Conservation (phyloP, 768 basidiomycete species). For the Cyathus striatus region DNA sequence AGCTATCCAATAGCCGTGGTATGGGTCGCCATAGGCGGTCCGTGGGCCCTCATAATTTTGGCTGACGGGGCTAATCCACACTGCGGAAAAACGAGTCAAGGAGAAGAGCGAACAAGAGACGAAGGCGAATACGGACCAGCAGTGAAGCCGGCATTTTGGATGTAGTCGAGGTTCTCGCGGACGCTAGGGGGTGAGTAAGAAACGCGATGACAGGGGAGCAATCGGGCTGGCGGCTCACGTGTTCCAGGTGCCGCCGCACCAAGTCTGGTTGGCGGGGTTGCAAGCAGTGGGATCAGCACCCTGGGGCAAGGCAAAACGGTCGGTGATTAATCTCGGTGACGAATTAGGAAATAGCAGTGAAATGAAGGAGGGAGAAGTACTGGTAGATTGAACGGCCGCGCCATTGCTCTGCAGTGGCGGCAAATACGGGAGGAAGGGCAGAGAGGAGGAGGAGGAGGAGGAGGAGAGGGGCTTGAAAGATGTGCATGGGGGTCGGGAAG, state of each 20-base stretch:
- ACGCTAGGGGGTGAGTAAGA: slow-evolving; percentile 31
- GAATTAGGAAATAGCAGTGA: neutral
- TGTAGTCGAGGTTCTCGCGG: slow-evolving; percentile 76
- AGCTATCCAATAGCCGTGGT: slow-evolving; percentile 83
- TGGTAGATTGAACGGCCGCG: slow-evolving; percentile 78
- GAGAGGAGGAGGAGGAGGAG: slow-evolving; percentile 8
- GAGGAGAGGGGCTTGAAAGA: no score
- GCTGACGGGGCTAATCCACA: slow-evolving; percentile 82
- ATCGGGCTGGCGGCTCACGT: slow-evolving; percentile 21
- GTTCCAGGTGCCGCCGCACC: slow-evolving; percentile 88
- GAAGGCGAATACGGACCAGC: slow-evolving; percentile 39
- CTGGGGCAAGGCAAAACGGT: slow-evolving; percentile 67
- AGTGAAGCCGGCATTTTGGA: slow-evolving; percentile 78
- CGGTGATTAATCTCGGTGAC: slow-evolving; percentile 55
- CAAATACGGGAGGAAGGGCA: slow-evolving; percentile 24
- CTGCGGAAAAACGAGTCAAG: slow-evolving; percentile 21
- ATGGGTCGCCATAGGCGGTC: slow-evolving; percentile 74
- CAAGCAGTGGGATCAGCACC: slow-evolving; percentile 50
- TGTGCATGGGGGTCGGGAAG: neutral
- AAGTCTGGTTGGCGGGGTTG: slow-evolving; percentile 55
- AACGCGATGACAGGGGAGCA: neutral
- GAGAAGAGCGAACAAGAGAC: neutral
- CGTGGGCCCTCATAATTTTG: slow-evolving; percentile 71
- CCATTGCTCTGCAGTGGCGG: slow-evolving; percentile 73
- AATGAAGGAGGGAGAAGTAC: slow-evolving; percentile 25